Base-by-base conservation (phyloP, 2,329 filamentous ascomycete species). In the Fusarium austroafricanum region DNA sequence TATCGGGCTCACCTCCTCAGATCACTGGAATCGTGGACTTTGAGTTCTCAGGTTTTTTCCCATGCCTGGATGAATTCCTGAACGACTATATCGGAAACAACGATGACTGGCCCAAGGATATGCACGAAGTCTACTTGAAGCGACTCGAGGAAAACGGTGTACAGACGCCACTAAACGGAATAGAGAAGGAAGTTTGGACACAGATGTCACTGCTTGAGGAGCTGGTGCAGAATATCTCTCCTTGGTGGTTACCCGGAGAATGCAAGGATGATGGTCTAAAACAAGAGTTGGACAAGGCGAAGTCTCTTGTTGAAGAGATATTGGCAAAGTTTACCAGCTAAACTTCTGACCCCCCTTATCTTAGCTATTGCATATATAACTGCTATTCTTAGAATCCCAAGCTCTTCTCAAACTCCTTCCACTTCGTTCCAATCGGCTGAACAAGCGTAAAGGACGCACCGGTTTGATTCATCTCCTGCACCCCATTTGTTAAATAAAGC, bases 401-500 rank as follows among this genome's bases (percentile, higher is more conserved):
- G 2, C 14, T 42, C 10, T 18, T 28, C 49, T 70, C 67, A 56
- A 61, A 70, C 1, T 21, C 38, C 18, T 33, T 50, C 67, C 66
- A 70, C 23, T 53, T 67, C 6, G 46, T 55, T 4, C 67, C 66
- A 45, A 70, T 49, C 0, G 66, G 67, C 10, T 70, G 66, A 20
- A 70, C 14, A 15, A 70, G 39, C 0, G 67, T 70, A 23, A 57
- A 70, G 1, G 59, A 40, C 3, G 56, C 67, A 6, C 57, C 55
- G 1, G 58, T 70, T 18, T 61, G 44, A 0, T 67, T 56, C 49
- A 70, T 74, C 59, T 80, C 78, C 59, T 85, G 83, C 1, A 86
- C 83, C 0, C 83, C 83, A 33, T 79, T 85, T 2, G 80, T 73
- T 60, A 85, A 49, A 53, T 83, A 83, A 40, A 86, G 61, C 4